A percentile compares a stretch with the other conserved stretches of the same genome.
Evolutionary conservation across 176 grass and related monocot species (phyloP).

Genomic region (Ensete ventricosum): DNA sequence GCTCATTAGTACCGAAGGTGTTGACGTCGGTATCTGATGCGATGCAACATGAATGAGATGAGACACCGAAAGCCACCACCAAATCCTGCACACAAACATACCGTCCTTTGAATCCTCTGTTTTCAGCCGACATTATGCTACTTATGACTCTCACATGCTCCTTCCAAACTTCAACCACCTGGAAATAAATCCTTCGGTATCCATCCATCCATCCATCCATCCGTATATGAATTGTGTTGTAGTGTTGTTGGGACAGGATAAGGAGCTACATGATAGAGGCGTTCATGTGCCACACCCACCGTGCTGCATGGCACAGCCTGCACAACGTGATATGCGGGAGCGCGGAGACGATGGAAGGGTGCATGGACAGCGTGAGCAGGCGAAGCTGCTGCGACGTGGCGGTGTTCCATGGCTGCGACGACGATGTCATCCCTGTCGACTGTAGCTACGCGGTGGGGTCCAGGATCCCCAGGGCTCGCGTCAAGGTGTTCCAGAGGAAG

Average conservation of each 20-base stretch:
- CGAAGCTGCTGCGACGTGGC: slow-evolving; percentile 45
- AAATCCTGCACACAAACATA: too few species aligned
- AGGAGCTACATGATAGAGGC: slow-evolving; percentile 71
- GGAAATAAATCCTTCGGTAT: too few species aligned
- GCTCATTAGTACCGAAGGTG: too few species aligned
- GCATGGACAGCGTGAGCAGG: slow-evolving; percentile 45
- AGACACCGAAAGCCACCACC: too few species aligned
- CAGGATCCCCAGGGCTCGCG: slow-evolving; percentile 45
- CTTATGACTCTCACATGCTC: too few species aligned
- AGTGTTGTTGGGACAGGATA: slow-evolving; percentile 35
- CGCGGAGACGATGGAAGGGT: slow-evolving; percentile 49
- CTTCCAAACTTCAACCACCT: too few species aligned
- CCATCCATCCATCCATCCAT: too few species aligned
- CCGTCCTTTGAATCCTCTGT: too few species aligned
- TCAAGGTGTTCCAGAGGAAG: slow-evolving; percentile 64
- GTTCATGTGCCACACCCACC: slow-evolving; percentile 98
- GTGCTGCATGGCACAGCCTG: slow-evolving; percentile 90
- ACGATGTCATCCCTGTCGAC: slow-evolving; percentile 71
- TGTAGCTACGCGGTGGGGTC: slow-evolving; percentile 55
- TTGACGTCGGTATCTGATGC: too few species aligned
- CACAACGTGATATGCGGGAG: slow-evolving; percentile 98
- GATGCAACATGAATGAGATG: too few species aligned
- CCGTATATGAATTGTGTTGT: background rate
- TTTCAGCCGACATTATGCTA: too few species aligned
- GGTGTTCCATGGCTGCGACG: slow-evolving; percentile 67